Evolutionary conservation across 2,329 filamentous ascomycete species (phyloP).

Genomic region (Didymella glomerata): DNA sequence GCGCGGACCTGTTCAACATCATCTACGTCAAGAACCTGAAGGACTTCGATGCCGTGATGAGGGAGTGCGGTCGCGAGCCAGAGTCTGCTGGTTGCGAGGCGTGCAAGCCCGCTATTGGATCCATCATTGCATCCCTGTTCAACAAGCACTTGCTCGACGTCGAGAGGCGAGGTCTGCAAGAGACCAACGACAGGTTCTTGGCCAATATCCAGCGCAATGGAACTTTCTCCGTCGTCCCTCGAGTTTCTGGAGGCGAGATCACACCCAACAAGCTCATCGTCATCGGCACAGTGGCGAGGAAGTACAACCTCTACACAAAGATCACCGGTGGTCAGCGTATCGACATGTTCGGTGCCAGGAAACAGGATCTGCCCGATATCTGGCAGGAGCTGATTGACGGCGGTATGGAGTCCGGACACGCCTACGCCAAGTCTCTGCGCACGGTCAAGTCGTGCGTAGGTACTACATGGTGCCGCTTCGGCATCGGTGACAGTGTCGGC

Average conservation of each 20-base stretch:
- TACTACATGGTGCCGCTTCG: slow-evolving; percentile 89
- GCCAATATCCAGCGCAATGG: slow-evolving; percentile 92
- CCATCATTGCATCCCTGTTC: slow-evolving; percentile 82
- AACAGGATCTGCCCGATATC: slow-evolving; percentile 83
- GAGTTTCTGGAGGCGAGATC: slow-evolving; percentile 85
- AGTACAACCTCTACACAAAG: slow-evolving; percentile 86
- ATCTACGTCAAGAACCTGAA: slow-evolving; percentile 80
- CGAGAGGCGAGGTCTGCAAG: slow-evolving; percentile 77
- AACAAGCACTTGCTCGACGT: slow-evolving; percentile 83
- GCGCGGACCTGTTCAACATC: slow-evolving; percentile 90
- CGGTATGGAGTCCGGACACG: slow-evolving; percentile 90
- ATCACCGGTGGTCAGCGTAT: slow-evolving; percentile 93
- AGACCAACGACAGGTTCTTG: slow-evolving; percentile 88
- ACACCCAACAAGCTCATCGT: slow-evolving; percentile 84
- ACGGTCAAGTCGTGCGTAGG: slow-evolving; percentile 94
- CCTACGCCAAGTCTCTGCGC: slow-evolving; percentile 86
- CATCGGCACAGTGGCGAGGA: slow-evolving; percentile 83
- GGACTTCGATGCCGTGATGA: slow-evolving; percentile 79
- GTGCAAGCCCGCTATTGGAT: slow-evolving; percentile 84
- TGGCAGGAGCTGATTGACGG: slow-evolving; percentile 83
- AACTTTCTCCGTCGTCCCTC: slow-evolving; percentile 86
- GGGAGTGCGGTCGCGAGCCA: slow-evolving; percentile 74
- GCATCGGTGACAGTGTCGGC: slow-evolving; percentile 87
- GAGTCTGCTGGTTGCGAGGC: slow-evolving; percentile 82
- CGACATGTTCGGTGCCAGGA: slow-evolving; percentile 90